Conservation (phyloP, 2,329 filamentous ascomycete species). For the Paecilomyces formosus region DNA sequence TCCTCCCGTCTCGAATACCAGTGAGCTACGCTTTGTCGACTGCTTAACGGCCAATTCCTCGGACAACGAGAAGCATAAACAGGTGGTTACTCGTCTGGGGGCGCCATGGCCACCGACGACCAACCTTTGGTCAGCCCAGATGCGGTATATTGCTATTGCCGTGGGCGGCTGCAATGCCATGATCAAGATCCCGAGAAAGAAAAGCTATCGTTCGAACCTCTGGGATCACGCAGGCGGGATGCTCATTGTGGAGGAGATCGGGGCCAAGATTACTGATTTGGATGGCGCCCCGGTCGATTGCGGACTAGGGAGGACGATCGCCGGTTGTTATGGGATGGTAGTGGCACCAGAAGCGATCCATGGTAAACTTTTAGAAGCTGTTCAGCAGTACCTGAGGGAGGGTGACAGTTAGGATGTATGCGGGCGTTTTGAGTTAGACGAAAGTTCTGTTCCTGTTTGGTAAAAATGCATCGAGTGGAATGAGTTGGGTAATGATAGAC, state of each 20-base stretch:
- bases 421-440: background rate
- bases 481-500: background rate
- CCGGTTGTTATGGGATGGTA: constrained; percentile 34
- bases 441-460: background rate
- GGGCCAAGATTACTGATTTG: constrained; percentile 45
- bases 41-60: constrained; percentile 29
- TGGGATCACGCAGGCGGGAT: constrained; percentile 52
- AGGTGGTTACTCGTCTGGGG: constrained; percentile 32
- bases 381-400: constrained; percentile 8
- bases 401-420: background rate
- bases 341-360: constrained; percentile 33
- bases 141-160: constrained; percentile 47
- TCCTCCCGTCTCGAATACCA: constrained; percentile 13
- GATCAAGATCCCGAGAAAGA: constrained; percentile 40
- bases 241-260: constrained; percentile 44
- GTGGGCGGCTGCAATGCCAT: constrained; percentile 44
- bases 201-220: constrained; percentile 40
- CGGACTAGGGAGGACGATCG: constrained; percentile 31
- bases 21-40: constrained; percentile 40
- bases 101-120: constrained; percentile 40
- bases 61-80: constrained; percentile 30
- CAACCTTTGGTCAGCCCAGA: constrained; percentile 46
- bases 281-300: constrained; percentile 45
- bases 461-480: background rate
- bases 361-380: constrained; percentile 21